Evolutionary conservation across 108 stramenopile species (phyloP), one percentile per base, ranked within the genome.

Genomic region (Conticribra weissflogii): DNA sequence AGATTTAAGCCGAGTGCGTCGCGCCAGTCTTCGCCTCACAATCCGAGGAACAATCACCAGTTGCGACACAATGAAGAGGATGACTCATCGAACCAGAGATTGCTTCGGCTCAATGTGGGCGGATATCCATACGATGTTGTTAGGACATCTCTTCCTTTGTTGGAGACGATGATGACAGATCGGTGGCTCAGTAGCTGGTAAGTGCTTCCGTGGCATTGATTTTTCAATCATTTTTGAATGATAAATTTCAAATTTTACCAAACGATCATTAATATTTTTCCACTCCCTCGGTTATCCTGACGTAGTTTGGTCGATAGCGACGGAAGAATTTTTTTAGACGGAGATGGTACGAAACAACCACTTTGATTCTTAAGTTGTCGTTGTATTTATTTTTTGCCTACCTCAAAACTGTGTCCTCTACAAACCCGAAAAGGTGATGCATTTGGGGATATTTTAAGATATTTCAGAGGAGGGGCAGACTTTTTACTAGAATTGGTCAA

Each of bases 101-200:
- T 77, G 47, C 76, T 77, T 46, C 62, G 63, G 2, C 76, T 77
- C 23, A 77, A 77, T 47, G 76, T 77, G 8, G 76, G 68, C 2
- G 76, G 76, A 9, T 53, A 68, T 21, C 76, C 76, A 34, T 77
- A 77, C 68, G 76, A 77, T 54, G 63, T 77, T 0, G 36, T 69
- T 0, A 62, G 68, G 2, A 69, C 76, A 49, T 64, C 76, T 25
- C 32, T 77, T 2, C 76, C 76, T 24, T 61, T 77, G 2, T 55
- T 77, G 3, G 63, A 77, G 46, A 69, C 68, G 9, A 77, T 77
- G 76, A 77, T 77, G 68, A 77, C 76, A 1, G 68, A 77, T 52
- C 76, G 76, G 2, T 77, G 76, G 76, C 57, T 77, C 27, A 53
- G 50, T 17, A 62, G 44, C 56, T 63, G 76, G 36, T 41, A 41